phyloP scores from a whole-genome alignment of 768 basidiomycete species.

The Tricholoma matsutake region DNA sequence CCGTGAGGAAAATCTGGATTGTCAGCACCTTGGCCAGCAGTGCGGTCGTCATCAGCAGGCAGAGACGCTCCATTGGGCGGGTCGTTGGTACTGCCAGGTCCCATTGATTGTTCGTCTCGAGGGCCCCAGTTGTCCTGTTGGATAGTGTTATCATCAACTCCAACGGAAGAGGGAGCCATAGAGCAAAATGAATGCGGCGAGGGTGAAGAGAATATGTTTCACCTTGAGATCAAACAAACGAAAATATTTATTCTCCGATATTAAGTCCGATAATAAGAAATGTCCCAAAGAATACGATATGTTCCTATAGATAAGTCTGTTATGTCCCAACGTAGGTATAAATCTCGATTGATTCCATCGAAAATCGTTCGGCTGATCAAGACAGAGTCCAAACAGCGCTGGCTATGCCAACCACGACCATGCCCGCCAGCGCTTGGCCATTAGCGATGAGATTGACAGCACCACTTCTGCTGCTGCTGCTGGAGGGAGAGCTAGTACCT shows the following conservation, averaged over 20 bases:
- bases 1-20: constrained; percentile 51
- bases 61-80: constrained; percentile 44
- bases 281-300: constrained; percentile 8
- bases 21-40: constrained; percentile 43
- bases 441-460: constrained; percentile 22
- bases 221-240: neutral
- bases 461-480: constrained; percentile 17
- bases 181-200: neutral
- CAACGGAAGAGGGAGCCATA: constrained; percentile 18
- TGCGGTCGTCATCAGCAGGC: constrained; percentile 47
- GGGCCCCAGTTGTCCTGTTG: constrained; percentile 49
- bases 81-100: constrained; percentile 40
- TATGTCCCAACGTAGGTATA: neutral
- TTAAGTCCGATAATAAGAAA: constrained; percentile 11
- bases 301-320: constrained; percentile 10
- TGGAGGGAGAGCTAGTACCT: constrained; percentile 16
- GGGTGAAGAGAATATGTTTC: neutral
- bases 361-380: constrained; percentile 15
- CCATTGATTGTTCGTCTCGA: constrained; percentile 46
- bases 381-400: constrained; percentile 45
- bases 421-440: constrained; percentile 32
- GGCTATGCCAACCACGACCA: constrained; percentile 33
- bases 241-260: constrained; percentile 17
- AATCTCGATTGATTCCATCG: neutral
- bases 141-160: constrained; percentile 29